These are phyloP conservation scores for Fusarium dlaminii DNA, from an alignment of 2,329 filamentous ascomycete species.

Conservation along the genomic window DNA sequence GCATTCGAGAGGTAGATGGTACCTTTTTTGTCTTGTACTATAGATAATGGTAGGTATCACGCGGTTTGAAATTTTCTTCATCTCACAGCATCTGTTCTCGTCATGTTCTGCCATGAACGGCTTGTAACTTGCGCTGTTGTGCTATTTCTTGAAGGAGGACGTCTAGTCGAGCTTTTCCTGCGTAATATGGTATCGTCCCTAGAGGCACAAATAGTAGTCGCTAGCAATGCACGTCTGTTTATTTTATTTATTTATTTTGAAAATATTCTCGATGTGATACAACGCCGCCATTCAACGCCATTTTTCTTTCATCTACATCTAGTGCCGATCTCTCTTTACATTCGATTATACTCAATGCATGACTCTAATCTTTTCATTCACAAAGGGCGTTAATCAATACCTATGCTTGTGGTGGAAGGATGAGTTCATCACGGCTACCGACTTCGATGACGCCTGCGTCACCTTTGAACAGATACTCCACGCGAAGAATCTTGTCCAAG, in stretches of 20 bases:
- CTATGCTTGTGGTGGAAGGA: slow-evolving; percentile 34
- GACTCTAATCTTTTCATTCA: neutral
- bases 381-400: neutral
- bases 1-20: slow-evolving; percentile 6
- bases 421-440: slow-evolving; percentile 34
- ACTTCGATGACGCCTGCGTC: slow-evolving; percentile 34
- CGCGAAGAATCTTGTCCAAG: slow-evolving; percentile 55
- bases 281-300: neutral
- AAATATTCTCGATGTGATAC: neutral
- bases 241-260: neutral
- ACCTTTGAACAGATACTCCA: slow-evolving; percentile 57
- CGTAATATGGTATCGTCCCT: neutral
- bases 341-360: slow-evolving; percentile 14
- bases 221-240: neutral
- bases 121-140: neutral
- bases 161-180: neutral
- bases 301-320: neutral
- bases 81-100: neutral
- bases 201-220: neutral
- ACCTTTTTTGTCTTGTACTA: slow-evolving; percentile 24
- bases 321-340: neutral
- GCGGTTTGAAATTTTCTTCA: slow-evolving; percentile 14
- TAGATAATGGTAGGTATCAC: slow-evolving; percentile 22
- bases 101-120: neutral
- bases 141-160: neutral